These are phyloP conservation scores for Polyplosphaeria fusca DNA, from an alignment of 495 filamentous ascomycete species.

Conservation along the genomic window DNA sequence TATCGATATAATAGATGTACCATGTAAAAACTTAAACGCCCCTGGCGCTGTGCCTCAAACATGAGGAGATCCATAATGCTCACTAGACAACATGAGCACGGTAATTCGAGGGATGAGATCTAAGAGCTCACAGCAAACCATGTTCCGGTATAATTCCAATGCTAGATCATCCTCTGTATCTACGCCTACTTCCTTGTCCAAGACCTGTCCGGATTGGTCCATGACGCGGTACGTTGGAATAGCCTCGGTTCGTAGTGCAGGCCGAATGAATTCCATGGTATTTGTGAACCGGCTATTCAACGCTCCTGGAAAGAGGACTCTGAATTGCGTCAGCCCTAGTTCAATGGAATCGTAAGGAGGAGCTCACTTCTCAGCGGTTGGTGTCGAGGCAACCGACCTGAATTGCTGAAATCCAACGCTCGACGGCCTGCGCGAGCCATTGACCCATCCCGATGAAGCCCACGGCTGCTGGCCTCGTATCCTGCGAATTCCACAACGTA, in stretches of 20 bases:
- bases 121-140: constrained; percentile 60
- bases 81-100: no score
- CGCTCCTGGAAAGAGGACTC: constrained; percentile 91
- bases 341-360: not conserved
- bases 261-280: constrained; percentile 68
- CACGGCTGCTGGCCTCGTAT: not conserved
- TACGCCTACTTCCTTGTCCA: constrained; percentile 61
- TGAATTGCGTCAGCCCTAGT: constrained; percentile 33
- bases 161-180: constrained; percentile 69
- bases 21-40: constrained; percentile 94
- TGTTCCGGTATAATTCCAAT: constrained; percentile 62
- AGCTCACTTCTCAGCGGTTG: constrained; percentile 29
- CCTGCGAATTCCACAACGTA: constrained; percentile 19
- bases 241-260: constrained; percentile 56
- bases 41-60: constrained; percentile 82
- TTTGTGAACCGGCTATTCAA: constrained; percentile 88
- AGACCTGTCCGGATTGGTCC: constrained; percentile 74
- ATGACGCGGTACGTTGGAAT: constrained; percentile 86
- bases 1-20: constrained; percentile 41
- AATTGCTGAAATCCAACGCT: constrained; percentile 15
- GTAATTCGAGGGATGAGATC: no score
- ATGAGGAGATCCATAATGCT: constrained; percentile 93
- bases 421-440: constrained; percentile 14
- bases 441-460: not conserved
- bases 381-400: constrained; percentile 21